Conservation (phyloP, 2,329 filamentous ascomycete genomes). For the Colletotrichum endophyticum region DNA sequence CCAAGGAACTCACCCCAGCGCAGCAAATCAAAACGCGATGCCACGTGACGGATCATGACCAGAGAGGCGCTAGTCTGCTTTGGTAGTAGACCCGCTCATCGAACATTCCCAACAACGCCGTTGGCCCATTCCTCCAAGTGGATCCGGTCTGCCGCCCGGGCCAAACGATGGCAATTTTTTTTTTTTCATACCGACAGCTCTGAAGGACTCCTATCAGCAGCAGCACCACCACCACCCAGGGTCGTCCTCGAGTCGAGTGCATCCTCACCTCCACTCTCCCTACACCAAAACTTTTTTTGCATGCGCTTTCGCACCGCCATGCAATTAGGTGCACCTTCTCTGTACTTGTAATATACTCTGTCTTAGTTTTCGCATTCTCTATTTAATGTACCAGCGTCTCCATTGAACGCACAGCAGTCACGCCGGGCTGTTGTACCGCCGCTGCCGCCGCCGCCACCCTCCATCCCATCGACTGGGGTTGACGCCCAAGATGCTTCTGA, state of each 20-base stretch:
- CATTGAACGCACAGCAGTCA: neutral
- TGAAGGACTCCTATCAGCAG: neutral
- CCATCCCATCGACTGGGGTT: neutral
- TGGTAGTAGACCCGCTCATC: neutral
- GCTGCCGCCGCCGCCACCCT: neutral
- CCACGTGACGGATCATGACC: neutral
- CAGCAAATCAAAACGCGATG: neutral
- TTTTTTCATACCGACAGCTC: neutral
- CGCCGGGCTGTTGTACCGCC: neutral
- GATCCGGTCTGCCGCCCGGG: neutral
- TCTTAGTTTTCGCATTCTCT: neutral
- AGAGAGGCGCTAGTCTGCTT: neutral
- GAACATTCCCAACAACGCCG: neutral
- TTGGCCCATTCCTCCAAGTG: neutral
- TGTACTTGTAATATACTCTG: conserved; percentile 15
- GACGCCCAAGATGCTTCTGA: conserved; percentile 17
- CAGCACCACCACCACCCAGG: neutral
- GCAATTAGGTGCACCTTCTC: neutral
- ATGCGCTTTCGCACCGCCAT: neutral
- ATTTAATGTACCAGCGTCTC: conserved; percentile 10
- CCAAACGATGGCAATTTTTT: conserved; percentile 3
- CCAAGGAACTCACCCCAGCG: neutral
- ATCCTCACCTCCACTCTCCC: neutral
- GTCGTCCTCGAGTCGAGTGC: neutral
- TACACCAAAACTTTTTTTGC: neutral